These are phyloP conservation scores for Phytophthora kernoviae DNA, from an alignment of 352 stramenopile genomes.

Conservation along the genomic window DNA sequence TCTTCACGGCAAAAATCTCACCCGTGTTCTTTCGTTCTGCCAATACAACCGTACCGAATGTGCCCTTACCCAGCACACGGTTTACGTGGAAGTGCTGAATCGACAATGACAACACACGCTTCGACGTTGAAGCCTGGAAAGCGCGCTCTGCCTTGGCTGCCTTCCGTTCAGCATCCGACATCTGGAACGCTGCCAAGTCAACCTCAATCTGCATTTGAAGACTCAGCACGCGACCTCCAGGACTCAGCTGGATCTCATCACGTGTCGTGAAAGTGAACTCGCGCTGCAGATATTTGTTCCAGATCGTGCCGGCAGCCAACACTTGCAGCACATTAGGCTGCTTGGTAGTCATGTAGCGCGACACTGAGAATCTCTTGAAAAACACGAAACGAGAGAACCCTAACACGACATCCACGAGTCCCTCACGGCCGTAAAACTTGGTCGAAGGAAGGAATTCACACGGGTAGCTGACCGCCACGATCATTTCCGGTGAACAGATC, in stretches of 20 bases:
- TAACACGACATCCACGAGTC: conserved; percentile 79
- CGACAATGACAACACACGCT: conserved; percentile 83
- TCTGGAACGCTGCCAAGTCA: conserved; percentile 78
- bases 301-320: conserved; percentile 74
- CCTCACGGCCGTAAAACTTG: conserved; percentile 81
- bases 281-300: conserved; percentile 78
- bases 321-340: conserved; percentile 83
- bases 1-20: conserved; percentile 93
- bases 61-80: conserved; percentile 94
- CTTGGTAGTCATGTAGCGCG: conserved; percentile 79
- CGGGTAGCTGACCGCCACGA: conserved; percentile 75
- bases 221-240: conserved; percentile 74
- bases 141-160: conserved; percentile 62
- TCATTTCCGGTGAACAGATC: conserved; percentile 83
- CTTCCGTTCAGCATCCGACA: conserved; percentile 78
- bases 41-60: conserved; percentile 93
- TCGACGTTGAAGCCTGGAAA: conserved; percentile 76
- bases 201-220: conserved; percentile 89
- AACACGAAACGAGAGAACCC: conserved; percentile 75
- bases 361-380: conserved; percentile 74
- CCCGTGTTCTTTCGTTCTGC: conserved; percentile 84
- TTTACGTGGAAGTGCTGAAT: conserved; percentile 96
- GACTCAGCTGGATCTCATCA: conserved; percentile 79
- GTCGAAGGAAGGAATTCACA: conserved; percentile 80
- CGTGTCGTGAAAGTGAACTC: conserved; percentile 86